Percentiles rank a stretch among this genome's conserved stretches.
phyloP scores from a whole-genome alignment of 305 asterid genomes.

The Fraxinus latifolia region DNA sequence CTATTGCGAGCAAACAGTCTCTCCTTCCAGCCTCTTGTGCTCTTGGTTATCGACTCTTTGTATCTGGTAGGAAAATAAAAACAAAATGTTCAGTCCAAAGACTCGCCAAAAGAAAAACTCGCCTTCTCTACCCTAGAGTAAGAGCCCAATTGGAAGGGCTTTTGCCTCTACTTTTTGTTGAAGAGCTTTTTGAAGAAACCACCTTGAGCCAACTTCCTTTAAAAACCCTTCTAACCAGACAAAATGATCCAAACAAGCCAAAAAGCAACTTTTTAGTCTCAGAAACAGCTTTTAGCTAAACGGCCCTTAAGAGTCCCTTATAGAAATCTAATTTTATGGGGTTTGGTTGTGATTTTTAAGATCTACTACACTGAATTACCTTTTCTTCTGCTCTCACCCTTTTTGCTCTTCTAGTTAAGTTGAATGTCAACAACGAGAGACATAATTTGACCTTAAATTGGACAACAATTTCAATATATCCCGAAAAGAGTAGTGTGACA shows the following conservation, averaged over 20 bases:
- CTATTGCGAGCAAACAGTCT: constrained; percentile 66
- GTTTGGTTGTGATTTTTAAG: not conserved
- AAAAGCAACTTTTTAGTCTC: not conserved
- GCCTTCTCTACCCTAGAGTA: not conserved
- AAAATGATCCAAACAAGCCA: not conserved
- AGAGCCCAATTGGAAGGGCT: not conserved
- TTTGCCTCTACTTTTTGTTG: not conserved
- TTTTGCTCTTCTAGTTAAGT: not conserved
- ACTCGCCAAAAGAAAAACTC: not conserved
- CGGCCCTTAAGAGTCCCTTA: not conserved
- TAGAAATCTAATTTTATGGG: not conserved
- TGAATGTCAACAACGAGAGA: not conserved
- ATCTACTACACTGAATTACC: not conserved
- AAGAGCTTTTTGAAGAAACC: not conserved
- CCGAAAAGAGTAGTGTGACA: not conserved
- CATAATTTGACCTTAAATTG: not conserved
- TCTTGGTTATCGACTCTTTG: constrained; percentile 81
- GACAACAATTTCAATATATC: not conserved
- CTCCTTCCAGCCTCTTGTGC: constrained; percentile 94
- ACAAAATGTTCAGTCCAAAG: constrained; percentile 12
- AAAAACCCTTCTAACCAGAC: not conserved
- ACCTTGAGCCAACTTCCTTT: not conserved
- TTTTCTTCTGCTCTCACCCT: not conserved
- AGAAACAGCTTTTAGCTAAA: not conserved
- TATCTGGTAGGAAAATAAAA: constrained; percentile 39